Percentiles rank a stretch among this genome's conserved stretches.
phyloP scores from a whole-genome alignment of 2,329 filamentous ascomycete genomes.

The Rhynchosporium graminicola region DNA sequence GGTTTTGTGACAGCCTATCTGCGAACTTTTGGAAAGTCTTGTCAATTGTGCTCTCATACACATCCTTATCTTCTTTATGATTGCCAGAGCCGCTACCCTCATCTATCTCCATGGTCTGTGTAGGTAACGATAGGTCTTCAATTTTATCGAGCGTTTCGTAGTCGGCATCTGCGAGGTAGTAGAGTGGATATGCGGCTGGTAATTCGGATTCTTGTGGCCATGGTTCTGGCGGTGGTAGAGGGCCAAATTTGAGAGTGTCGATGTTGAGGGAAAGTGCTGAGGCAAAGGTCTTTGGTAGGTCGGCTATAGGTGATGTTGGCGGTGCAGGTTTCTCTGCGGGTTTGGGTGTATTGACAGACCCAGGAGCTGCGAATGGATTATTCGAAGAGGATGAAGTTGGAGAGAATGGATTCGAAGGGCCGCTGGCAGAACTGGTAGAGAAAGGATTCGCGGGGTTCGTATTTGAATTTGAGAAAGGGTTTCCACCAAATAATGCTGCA shows the following conservation, averaged over 20 bases:
- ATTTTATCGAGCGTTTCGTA: slow-evolving; percentile 78
- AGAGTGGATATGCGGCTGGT: slow-evolving; percentile 71
- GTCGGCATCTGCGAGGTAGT: slow-evolving; percentile 83
- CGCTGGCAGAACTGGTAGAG: slow-evolving; percentile 44
- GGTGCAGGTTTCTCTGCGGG: slow-evolving; percentile 48
- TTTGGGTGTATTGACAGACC: slow-evolving; percentile 26
- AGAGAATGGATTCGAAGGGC: slow-evolving; percentile 34
- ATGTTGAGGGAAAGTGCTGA: slow-evolving; percentile 75
- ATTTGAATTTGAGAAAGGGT: slow-evolving; percentile 44
- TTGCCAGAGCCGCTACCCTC: slow-evolving; percentile 42
- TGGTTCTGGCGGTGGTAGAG: slow-evolving; percentile 56
- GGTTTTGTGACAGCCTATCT: slow-evolving; percentile 75
- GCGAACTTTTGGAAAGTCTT: slow-evolving; percentile 79
- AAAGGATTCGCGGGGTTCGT: slow-evolving; percentile 62
- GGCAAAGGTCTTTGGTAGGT: slow-evolving; percentile 65
- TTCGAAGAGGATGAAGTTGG: slow-evolving; percentile 46
- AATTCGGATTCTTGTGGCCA: slow-evolving; percentile 72
- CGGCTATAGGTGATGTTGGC: slow-evolving; percentile 30
- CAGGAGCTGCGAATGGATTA: slow-evolving; percentile 50
- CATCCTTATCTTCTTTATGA: slow-evolving; percentile 65
- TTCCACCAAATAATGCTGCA: slow-evolving; percentile 69
- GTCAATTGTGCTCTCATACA: slow-evolving; percentile 75
- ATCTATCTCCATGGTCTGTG: slow-evolving; percentile 50
- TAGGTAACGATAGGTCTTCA: slow-evolving; percentile 52
- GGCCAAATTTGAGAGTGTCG: slow-evolving; percentile 41